Base-by-base conservation (phyloP, 768 basidiomycete genomes). In the Lactarius sanguifluus region DNA sequence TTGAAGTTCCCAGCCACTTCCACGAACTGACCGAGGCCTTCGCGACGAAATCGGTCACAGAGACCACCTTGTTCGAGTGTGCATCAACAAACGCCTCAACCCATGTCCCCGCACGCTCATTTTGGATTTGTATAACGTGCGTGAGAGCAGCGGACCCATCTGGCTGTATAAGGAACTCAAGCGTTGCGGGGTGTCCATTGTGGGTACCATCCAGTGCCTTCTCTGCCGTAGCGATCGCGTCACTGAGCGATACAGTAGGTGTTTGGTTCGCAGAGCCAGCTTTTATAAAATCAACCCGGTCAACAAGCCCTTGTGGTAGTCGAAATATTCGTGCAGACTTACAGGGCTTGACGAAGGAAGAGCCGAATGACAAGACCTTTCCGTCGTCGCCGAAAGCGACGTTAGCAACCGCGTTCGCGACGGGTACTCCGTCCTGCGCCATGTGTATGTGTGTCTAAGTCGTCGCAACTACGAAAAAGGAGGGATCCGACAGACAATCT, bases 31-130 rank as follows among this genome's bases (percentile, higher is more conserved):
- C 80, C 9, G 81, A 75, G 18, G 80, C 80, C 40, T 80, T 73
- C 9, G 79, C 71, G 38, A 81, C 83, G 73, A 84, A 86, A 71
- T 87, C 83, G 38, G 81, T 81, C 25, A 84, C 77, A 20, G 80
- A 77, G 30, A 84, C 72, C 41, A 87, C 70, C 32, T 83, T 81
- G n/a, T 82, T 82, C 20, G 80, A 76, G 68, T 82, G 81, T 6
- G 83, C 85, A 69, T 86, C 85, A 54, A 87, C 80, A 65, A 83
- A 85, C 0, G 83, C 85, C 73, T 87, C 83, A 69, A 79, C 81
- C 82, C 83, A 87, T 13, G 80, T 77, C 56, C 82, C 76, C 30
- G 76, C 67, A 64, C 75, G 72, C 58, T 77, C 71, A 72, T 81
- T 80, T 72, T 79, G 76, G 62, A 82, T 77, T 71, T 81, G 80